phyloP scores from a whole-genome alignment of 1,284 basidiomycete genomes.

The Sutorius eximius region DNA sequence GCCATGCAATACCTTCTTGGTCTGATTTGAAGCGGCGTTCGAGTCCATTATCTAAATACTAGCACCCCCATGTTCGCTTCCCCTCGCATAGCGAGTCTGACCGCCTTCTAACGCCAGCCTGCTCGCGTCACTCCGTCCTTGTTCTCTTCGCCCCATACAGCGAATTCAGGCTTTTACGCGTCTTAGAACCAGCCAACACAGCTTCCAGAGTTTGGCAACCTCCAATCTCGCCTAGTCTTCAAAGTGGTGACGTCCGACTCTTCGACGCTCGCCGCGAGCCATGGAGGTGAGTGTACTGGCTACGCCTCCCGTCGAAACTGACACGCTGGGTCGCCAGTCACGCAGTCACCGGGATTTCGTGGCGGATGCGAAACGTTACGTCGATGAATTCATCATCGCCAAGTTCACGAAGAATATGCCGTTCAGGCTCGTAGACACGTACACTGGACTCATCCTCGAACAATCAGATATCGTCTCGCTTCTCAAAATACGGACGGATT shows the following conservation, averaged over 20 bases:
- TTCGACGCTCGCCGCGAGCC: background rate
- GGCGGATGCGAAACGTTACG: conserved; percentile 8
- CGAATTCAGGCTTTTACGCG: background rate
- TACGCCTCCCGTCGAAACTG: background rate
- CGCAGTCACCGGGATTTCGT: conserved; percentile 5
- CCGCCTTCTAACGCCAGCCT: no score
- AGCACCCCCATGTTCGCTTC: no score
- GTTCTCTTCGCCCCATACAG: background rate
- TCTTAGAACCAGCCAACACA: background rate
- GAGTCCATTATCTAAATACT: background rate
- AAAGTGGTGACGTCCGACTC: background rate
- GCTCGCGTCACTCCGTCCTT: background rate
- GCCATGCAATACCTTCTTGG: no score
- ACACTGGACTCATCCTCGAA: conserved; percentile 25
- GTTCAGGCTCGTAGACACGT: conserved; percentile 25
- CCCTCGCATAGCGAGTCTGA: background rate
- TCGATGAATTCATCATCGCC: conserved; percentile 16
- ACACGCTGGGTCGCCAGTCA: background rate
- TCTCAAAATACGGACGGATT: conserved; percentile 15
- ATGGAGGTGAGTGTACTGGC: conserved; percentile 2
- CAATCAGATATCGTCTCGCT: conserved; percentile 15
- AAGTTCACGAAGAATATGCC: conserved; percentile 24
- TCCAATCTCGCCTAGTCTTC: background rate
- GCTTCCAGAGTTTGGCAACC: background rate
- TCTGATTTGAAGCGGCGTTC: background rate